A percentile compares a stretch with the other conserved stretches of the same genome.
phyloP scores from a whole-genome alignment of 257 asterid genomes.

The Salvia splendens region DNA sequence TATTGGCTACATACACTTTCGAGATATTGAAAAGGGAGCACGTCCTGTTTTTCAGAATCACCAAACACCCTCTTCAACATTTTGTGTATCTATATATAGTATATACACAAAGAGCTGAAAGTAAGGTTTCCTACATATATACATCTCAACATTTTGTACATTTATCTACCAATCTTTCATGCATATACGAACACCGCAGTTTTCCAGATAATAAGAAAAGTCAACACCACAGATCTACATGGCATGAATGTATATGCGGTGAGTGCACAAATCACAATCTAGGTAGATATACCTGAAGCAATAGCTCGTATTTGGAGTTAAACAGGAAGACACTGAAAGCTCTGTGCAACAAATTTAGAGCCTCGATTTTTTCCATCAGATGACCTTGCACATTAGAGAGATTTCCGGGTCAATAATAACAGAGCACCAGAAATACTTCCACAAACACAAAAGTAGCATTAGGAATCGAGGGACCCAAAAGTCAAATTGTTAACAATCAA shows the following conservation, averaged over 20 bases:
- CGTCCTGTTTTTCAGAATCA: constrained; percentile 7
- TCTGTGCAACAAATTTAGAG: constrained; percentile 77
- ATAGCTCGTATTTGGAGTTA: constrained; percentile 80
- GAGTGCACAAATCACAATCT: not conserved
- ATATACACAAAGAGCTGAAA: not conserved
- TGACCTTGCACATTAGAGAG: constrained; percentile 61
- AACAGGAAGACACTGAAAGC: constrained; percentile 96
- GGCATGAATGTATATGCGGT: not conserved
- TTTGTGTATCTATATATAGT: not conserved
- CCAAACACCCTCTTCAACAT: not conserved
- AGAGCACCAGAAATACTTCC: not conserved
- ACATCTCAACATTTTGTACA: not conserved
- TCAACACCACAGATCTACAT: not conserved
- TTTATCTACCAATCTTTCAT: not conserved
- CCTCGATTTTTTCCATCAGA: constrained; percentile 85
- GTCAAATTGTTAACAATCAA: not conserved
- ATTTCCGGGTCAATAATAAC: constrained; percentile 5
- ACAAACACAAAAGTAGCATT: constrained; percentile 1
- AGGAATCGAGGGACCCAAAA: not conserved
- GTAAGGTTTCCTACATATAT: not conserved
- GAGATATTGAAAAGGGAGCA: not conserved
- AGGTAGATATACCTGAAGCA: constrained; percentile 77
- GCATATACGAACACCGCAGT: not conserved
- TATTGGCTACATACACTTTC: not conserved
- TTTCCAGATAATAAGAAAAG: not conserved